phyloP scores from a whole-genome alignment of 2,329 filamentous ascomycete genomes.

The Colletotrichum musae region DNA sequence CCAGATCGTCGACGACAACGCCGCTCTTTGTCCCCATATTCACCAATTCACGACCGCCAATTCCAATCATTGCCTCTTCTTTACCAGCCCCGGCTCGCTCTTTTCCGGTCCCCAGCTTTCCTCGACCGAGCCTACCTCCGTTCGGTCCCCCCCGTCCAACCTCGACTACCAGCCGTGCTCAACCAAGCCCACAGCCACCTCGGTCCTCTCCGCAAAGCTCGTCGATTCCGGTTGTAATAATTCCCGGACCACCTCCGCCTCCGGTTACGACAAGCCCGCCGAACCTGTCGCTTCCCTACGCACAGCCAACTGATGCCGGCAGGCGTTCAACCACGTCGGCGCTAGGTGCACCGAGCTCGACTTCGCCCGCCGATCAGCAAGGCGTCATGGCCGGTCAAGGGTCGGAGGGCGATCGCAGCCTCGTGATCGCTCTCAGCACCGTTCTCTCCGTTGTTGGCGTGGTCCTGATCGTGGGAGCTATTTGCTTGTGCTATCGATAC shows the following conservation, averaged over 20 bases:
- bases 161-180: conserved; percentile 7
- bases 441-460: conserved; percentile 63
- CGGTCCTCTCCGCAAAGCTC: conserved; percentile 20
- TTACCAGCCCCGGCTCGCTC: conserved; percentile 9
- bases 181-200: conserved; percentile 7
- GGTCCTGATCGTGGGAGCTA: conserved; percentile 50
- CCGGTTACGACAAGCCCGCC: conserved; percentile 2
- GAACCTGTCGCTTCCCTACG: not conserved
- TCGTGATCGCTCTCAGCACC: conserved; percentile 67
- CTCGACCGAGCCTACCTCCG: conserved; percentile 14
- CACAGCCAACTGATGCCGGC: conserved; percentile 35
- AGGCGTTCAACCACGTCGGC: not conserved
- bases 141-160: too few species aligned
- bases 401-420: conserved; percentile 53
- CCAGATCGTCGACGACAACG: conserved; percentile 11
- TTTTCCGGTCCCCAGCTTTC: not conserved
- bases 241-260: not conserved
- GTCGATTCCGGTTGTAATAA: not conserved
- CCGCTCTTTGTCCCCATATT: conserved; percentile 4
- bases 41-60: conserved; percentile 8
- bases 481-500: conserved; percentile 57
- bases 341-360: conserved; percentile 34
- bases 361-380: conserved; percentile 26
- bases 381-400: conserved; percentile 30
- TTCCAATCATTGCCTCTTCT: conserved; percentile 8